Evolutionary conservation across 2,329 filamentous ascomycete species (phyloP).

Genomic region (Fusarium lyarnte): DNA sequence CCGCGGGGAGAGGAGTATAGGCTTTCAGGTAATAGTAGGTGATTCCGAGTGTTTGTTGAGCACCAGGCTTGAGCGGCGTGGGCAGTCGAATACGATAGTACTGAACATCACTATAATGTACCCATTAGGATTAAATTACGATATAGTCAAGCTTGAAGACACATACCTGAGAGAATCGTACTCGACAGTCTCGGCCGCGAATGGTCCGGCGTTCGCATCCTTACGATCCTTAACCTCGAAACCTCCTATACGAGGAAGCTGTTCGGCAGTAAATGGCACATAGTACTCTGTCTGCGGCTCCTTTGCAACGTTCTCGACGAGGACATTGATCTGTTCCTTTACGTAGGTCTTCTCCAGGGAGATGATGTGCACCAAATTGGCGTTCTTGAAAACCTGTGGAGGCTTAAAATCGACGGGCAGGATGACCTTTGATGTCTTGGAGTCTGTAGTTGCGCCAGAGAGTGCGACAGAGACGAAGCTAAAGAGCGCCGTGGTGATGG

Average conservation of each 20-base stretch:
- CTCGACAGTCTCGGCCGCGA: conserved; percentile 75
- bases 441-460: conserved; percentile 49
- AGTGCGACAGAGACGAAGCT: conserved; percentile 64
- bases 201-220: conserved; percentile 71
- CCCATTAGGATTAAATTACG: conserved; percentile 19
- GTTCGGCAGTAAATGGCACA: conserved; percentile 80
- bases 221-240: conserved; percentile 96
- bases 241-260: conserved; percentile 81
- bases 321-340: conserved; percentile 91
- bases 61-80: conserved; percentile 76
- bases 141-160: conserved; percentile 16
- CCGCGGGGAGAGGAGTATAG: conserved; percentile 81
- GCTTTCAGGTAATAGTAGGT: conserved; percentile 83
- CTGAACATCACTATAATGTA: conserved; percentile 69
- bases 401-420: conserved; percentile 79
- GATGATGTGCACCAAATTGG: conserved; percentile 87
- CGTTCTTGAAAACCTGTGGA: conserved; percentile 91
- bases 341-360: conserved; percentile 94
- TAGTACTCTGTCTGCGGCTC: conserved; percentile 90
- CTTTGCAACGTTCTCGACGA: conserved; percentile 86
- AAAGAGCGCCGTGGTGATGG: conserved; percentile 66
- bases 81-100: conserved; percentile 88
- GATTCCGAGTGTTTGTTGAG: conserved; percentile 87
- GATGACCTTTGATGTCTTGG: conserved; percentile 66
- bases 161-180: conserved; percentile 67